phyloP scores from a whole-genome alignment of 75 land plant species.

The Pinus tabuliformis region DNA sequence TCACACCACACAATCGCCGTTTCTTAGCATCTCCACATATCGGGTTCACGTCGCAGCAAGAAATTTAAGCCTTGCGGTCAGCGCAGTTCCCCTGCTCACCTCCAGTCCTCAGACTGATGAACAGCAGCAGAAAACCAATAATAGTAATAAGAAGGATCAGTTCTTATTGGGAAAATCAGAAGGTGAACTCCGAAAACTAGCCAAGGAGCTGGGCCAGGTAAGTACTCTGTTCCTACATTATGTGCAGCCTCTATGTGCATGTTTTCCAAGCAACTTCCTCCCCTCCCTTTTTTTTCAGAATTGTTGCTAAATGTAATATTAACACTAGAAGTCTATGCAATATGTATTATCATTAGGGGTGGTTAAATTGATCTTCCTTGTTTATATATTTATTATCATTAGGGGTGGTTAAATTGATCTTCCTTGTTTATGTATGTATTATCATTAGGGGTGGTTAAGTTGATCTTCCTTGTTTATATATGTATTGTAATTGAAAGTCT shows the following conservation, averaged over 20 bases:
- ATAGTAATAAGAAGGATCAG: slow-evolving; percentile 9
- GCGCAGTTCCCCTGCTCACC: background rate
- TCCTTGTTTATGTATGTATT: too few relatives aligned
- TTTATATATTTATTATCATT: too few relatives aligned
- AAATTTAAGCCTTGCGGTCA: background rate
- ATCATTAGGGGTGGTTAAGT: too few relatives aligned
- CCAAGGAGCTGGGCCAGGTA: slow-evolving; percentile 71
- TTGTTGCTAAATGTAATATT: background rate
- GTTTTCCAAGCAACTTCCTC: background rate
- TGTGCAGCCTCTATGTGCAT: background rate
- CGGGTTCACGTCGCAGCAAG: slow-evolving; percentile 1
- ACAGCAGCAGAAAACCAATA: background rate
- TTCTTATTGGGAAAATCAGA: slow-evolving; percentile 77
- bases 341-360: background rate
- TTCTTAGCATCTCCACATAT: background rate
- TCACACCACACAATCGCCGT: background rate
- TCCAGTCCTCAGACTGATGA: background rate
- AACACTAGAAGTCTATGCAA: background rate
- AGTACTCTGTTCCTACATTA: background rate
- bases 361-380: too few relatives aligned
- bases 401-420: too few relatives aligned
- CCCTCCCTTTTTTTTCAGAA: background rate
- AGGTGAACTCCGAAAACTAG: slow-evolving; percentile 69
- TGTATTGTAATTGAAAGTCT: background rate
- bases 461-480: background rate